A percentile compares a stretch with the other conserved stretches of the same genome.
phyloP scores from a whole-genome alignment of 225 moss, liverwort and hornwort species.

The Asterella californica region DNA sequence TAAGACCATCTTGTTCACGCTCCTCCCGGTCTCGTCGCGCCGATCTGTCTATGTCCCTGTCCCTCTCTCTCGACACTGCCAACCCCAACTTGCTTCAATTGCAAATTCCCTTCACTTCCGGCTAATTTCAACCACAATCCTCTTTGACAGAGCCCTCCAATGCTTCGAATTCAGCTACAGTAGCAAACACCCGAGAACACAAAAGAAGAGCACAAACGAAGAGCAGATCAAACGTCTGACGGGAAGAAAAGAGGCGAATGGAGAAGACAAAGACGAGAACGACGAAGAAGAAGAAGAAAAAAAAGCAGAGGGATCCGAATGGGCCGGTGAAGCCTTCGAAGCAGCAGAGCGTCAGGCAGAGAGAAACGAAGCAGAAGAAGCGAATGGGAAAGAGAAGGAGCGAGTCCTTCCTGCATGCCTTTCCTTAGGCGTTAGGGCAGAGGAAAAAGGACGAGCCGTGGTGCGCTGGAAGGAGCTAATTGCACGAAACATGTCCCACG shows the following conservation, averaged over 20 bases:
- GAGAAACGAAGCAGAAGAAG: background rate
- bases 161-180: background rate
- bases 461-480: too few relatives aligned
- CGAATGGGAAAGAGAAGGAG: background rate
- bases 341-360: background rate
- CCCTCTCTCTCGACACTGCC: background rate
- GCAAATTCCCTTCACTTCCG: background rate
- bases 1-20: constrained; percentile 11
- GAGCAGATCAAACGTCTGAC: background rate
- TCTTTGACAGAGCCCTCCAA: background rate
- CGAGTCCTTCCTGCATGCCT: background rate
- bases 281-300: background rate
- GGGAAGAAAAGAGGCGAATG: background rate
- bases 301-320: background rate
- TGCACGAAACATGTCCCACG: too few relatives aligned
- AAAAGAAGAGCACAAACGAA: background rate
- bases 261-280: background rate
- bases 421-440: background rate
- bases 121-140: background rate
- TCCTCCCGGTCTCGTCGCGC: background rate
- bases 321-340: background rate
- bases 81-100: background rate
- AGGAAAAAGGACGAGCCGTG: background rate
- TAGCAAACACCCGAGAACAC: background rate
- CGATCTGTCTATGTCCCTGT: background rate